Conservation (phyloP, 345 rosid species). For the Camelina laxa region DNA sequence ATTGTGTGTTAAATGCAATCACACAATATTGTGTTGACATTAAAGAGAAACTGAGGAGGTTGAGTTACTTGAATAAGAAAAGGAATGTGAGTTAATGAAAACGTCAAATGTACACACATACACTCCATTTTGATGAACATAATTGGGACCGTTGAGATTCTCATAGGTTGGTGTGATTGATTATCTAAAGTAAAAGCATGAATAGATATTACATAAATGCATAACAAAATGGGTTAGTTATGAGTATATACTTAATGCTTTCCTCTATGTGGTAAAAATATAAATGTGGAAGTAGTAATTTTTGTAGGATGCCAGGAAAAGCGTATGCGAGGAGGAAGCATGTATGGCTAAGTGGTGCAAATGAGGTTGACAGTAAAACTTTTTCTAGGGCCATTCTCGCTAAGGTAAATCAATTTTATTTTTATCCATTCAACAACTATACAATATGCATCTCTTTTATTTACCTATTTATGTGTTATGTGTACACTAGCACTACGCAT, state of each 20-base stretch:
- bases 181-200: slow-evolving; percentile 36
- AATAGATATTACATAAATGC: slow-evolving; percentile 30
- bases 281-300: slow-evolving; percentile 17
- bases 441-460: slow-evolving; percentile 10
- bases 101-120: slow-evolving; percentile 13
- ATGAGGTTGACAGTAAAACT: slow-evolving; percentile 87
- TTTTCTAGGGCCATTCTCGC: slow-evolving; percentile 96
- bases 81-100: slow-evolving; percentile 23
- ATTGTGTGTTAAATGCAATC: slow-evolving; percentile 37
- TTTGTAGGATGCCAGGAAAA: slow-evolving; percentile 88
- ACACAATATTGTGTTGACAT: slow-evolving; percentile 22
- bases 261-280: slow-evolving; percentile 11
- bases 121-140: slow-evolving; percentile 21
- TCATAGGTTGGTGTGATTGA: slow-evolving; percentile 8
- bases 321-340: slow-evolving; percentile 80
- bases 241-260: slow-evolving; percentile 14
- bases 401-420: slow-evolving; percentile 54
- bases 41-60: slow-evolving; percentile 33
- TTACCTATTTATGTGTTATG: slow-evolving; percentile 1
- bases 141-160: slow-evolving; percentile 35
- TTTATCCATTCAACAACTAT: neutral
- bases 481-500: neutral
- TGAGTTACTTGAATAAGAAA: slow-evolving; percentile 42
- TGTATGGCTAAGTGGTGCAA: slow-evolving; percentile 86
- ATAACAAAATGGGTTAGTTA: slow-evolving; percentile 29